Conservation (phyloP, 1,139 yeast genomes). For the Blastobotrys arbuscula region DNA sequence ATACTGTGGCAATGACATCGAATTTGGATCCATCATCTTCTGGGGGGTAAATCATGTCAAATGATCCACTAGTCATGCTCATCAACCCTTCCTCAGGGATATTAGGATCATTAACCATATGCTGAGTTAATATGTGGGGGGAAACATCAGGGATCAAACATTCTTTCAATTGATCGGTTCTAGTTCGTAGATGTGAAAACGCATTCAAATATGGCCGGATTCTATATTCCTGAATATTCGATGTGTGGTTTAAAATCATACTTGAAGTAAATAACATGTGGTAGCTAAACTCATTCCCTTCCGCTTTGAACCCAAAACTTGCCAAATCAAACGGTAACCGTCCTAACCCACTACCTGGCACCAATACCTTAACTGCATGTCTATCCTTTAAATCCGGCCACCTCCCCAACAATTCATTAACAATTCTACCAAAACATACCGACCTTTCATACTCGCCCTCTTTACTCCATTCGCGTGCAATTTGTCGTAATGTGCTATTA, state of each 20-base stretch:
- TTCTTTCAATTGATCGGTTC: slow-evolving; percentile 49
- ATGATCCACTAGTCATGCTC: slow-evolving; percentile 79
- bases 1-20: slow-evolving; percentile 62
- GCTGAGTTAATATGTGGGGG: slow-evolving; percentile 26
- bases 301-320: slow-evolving; percentile 60
- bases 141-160: slow-evolving; percentile 41
- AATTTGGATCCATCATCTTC: slow-evolving; percentile 28
- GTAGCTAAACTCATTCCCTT: slow-evolving; percentile 79
- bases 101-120: slow-evolving; percentile 36
- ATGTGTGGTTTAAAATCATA: slow-evolving; percentile 51
- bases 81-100: slow-evolving; percentile 47
- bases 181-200: slow-evolving; percentile 58
- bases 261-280: slow-evolving; percentile 73
- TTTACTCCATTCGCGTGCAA: slow-evolving; percentile 70
- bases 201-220: slow-evolving; percentile 69
- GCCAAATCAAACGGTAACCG: slow-evolving; percentile 72
- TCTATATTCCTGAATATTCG: slow-evolving; percentile 52
- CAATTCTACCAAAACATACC: slow-evolving; percentile 42
- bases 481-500: slow-evolving; percentile 54
- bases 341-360: slow-evolving; percentile 85
- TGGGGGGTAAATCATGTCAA: slow-evolving; percentile 69
- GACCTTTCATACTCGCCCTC: slow-evolving; percentile 55
- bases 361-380: slow-evolving; percentile 43
- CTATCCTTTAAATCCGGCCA: slow-evolving; percentile 38
- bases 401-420: slow-evolving; percentile 40